Percentiles rank a stretch among this genome's conserved stretches.
Conservation (phyloP, 495 filamentous ascomycete species). For the Ramalina intermedia region DNA sequence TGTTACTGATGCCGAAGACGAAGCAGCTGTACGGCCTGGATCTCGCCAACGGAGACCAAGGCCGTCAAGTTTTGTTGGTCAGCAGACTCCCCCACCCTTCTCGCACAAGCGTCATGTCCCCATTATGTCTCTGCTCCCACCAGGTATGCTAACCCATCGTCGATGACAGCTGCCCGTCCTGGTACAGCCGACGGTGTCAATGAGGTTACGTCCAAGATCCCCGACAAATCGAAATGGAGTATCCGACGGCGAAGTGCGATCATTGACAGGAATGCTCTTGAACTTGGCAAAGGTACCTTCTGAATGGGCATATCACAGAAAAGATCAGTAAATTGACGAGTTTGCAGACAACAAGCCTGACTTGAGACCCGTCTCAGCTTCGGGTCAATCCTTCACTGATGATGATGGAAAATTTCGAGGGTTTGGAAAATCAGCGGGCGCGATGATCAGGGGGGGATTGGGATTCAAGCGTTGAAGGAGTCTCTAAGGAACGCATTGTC, state of each 20-base stretch:
- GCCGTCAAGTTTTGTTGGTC: slow-evolving; percentile 7
- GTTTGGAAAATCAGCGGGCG: background rate
- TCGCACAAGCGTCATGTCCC: background rate
- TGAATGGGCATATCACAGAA: background rate
- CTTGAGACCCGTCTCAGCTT: background rate
- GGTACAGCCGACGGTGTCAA: slow-evolving; percentile 3
- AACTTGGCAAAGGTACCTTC: background rate
- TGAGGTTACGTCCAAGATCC: background rate
- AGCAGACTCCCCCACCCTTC: slow-evolving; percentile 1
- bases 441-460: background rate
- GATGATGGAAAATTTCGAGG: background rate
- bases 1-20: background rate
- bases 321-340: background rate
- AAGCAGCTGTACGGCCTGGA: background rate
- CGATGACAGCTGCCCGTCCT: slow-evolving; percentile 1
- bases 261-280: background rate
- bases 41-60: background rate
- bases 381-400: background rate
- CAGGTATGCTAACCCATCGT: slow-evolving; percentile 4
- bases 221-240: background rate
- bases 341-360: background rate
- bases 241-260: slow-evolving; percentile 5
- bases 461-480: background rate
- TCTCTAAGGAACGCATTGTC: too few species aligned
- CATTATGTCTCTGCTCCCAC: slow-evolving; percentile 1